Base-by-base conservation (phyloP, 176 grass and related monocot genomes). In the Hyparrhenia diplandra region DNA sequence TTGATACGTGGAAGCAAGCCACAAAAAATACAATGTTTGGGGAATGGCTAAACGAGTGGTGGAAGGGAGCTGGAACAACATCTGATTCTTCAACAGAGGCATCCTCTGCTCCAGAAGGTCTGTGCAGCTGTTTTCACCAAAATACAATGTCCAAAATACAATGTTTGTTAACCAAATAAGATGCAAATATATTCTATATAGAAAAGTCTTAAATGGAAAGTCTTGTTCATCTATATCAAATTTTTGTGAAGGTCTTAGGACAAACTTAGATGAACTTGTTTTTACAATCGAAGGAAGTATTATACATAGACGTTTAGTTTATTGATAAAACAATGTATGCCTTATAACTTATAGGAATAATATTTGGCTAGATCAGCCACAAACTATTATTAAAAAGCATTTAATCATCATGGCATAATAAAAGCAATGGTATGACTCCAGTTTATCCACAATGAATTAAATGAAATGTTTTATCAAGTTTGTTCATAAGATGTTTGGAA, bases 31-130 rank as follows among this genome's bases (percentile, higher is more conserved):
- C 97, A 5, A 96, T 99, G 97, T 99, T 99, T 60, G 90, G 92
- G 75, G 97, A 99, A 67, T 99, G 97, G 97, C 82, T 99, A 84
- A 99, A 96, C 24, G 97, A 96, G 64, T 99, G 97, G 97, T 99
- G 97, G 97, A 93, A 93, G 76, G 92, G 87, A 46, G 90, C 81
- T 81, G 87, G 87, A 67, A 73, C 83, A 73, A 80, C 85, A 18
- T 87, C 90, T 73, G 63, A 85, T 76, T 75, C 88, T 82, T 76
- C 74, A 51, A 41, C 54, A 24, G 86, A 85, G 75, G 72, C 70
- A 34, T 86, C 92, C 54, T 71, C 82, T 61, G 13, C 88, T 76
- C 75, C 69, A 83, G 83, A 92, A 84, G 91, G 91, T 93, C 30
- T 47, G 81, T 85, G 24, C 41, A 21, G 40, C 69, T 75, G 34